Conservation (phyloP, 257 asterid species). For the Ehretia macrophylla region DNA sequence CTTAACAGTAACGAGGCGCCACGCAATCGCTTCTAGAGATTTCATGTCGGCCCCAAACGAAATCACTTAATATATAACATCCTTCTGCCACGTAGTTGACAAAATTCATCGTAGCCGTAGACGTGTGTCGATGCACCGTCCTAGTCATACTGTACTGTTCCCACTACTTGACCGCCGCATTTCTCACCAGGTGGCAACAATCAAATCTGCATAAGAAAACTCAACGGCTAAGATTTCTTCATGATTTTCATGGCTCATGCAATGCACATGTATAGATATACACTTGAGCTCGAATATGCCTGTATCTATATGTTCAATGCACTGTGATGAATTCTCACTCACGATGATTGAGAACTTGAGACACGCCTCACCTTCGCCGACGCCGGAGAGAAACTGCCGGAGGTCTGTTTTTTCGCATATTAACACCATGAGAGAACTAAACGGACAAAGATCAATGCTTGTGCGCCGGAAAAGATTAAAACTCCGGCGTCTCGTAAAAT, state of each 20-base stretch:
- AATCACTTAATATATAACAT: not conserved
- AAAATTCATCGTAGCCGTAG: conserved; percentile 10
- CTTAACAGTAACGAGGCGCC: conserved; percentile 19
- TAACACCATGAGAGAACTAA: not conserved
- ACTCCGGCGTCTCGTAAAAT: conserved; percentile 10
- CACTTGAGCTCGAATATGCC: not conserved
- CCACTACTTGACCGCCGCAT: conserved; percentile 30
- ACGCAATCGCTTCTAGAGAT: conserved; percentile 21
- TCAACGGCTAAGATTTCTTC: not conserved
- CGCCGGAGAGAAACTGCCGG: not conserved
- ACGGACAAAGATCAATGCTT: not conserved
- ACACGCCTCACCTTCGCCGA: not conserved
- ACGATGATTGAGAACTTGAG: not conserved
- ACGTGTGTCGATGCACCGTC: conserved; percentile 24
- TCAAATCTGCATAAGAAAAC: not conserved
- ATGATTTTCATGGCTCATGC: too few relatives aligned
- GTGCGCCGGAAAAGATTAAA: conserved; percentile 26
- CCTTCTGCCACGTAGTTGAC: conserved; percentile 20
- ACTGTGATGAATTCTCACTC: not conserved
- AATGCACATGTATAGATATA: not conserved
- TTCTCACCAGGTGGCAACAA: conserved; percentile 21
- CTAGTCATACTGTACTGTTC: conserved; percentile 11
- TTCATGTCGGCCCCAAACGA: conserved; percentile 12
- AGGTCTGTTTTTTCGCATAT: not conserved
- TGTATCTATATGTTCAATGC: not conserved